A percentile compares a stretch with the other conserved stretches of the same genome.
phyloP scores from a whole-genome alignment of 2,329 filamentous ascomycete genomes.

The Dactylellina drechsleri region DNA sequence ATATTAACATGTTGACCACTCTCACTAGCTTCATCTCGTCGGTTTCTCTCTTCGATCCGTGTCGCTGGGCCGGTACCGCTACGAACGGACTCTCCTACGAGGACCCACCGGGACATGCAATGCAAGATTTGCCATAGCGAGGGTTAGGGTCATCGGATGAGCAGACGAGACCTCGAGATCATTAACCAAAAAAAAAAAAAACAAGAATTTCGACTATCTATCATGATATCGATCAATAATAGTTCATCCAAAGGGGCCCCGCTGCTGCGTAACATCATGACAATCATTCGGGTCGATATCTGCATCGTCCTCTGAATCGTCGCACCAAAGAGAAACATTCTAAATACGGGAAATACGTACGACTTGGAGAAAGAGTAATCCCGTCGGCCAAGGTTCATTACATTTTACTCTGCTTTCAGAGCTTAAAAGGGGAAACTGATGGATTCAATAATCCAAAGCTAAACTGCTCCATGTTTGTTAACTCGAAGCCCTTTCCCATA shows the following conservation, averaged over 20 bases:
- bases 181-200: constrained; percentile 8
- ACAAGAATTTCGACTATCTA: constrained; percentile 1
- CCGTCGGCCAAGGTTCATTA: constrained; percentile 19
- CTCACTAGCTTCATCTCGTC: constrained; percentile 1
- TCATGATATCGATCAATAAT: neutral
- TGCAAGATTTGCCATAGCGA: constrained; percentile 22
- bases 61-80: constrained; percentile 5
- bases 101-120: constrained; percentile 34
- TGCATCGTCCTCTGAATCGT: constrained; percentile 26
- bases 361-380: constrained; percentile 20
- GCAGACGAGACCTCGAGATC: constrained; percentile 10
- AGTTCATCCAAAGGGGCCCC: constrained; percentile 4
- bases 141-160: constrained; percentile 30
- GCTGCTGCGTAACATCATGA: constrained; percentile 43
- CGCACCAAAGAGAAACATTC: constrained; percentile 8
- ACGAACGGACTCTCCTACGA: neutral
- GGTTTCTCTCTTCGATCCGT: constrained; percentile 36
- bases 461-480: constrained; percentile 12
- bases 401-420: constrained; percentile 3
- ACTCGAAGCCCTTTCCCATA: constrained; percentile 10
- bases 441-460: constrained; percentile 15
- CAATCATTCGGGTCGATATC: constrained; percentile 47
- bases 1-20: constrained; percentile 1
- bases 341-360: constrained; percentile 24
- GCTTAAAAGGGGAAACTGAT: constrained; percentile 44